phyloP scores from a whole-genome alignment of 1,139 yeast genomes.

The Geotrichum fermentans region DNA sequence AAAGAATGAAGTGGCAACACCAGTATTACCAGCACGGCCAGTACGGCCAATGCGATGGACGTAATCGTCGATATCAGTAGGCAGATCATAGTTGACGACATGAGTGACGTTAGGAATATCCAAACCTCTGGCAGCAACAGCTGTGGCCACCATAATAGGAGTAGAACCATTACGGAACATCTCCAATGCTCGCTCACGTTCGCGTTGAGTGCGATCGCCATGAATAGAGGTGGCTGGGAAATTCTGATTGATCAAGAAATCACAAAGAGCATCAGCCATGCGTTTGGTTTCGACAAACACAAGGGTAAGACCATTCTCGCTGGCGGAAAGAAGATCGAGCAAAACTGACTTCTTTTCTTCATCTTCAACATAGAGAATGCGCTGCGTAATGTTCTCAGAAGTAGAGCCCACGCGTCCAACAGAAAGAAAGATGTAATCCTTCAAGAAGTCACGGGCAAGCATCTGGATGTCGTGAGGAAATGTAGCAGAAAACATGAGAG shows the following conservation, averaged over 20 bases:
- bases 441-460: constrained; percentile 94
- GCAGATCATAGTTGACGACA: constrained; percentile 94
- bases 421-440: constrained; percentile 89
- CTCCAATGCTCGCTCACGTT: constrained; percentile 95
- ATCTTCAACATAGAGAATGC: constrained; percentile 87
- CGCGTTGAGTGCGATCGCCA: constrained; percentile 97
- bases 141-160: constrained; percentile 94
- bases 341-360: constrained; percentile 89
- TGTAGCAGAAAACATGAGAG: constrained; percentile 97
- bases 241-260: constrained; percentile 79
- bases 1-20: constrained; percentile 96
- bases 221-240: constrained; percentile 98
- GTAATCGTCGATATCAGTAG: constrained; percentile 94
- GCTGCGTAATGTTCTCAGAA: constrained; percentile 94
- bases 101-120: constrained; percentile 98
- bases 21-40: constrained; percentile 99
- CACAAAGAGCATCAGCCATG: constrained; percentile 95
- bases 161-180: constrained; percentile 81
- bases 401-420: constrained; percentile 99
- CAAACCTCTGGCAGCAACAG: constrained; percentile 98
- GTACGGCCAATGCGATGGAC: constrained; percentile 99
- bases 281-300: constrained; percentile 97
- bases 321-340: constrained; percentile 80
- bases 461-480: constrained; percentile 97
- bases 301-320: constrained; percentile 75